phyloP scores from a whole-genome alignment of 1,284 basidiomycete species.

The Apiotrichum laibachii region DNA sequence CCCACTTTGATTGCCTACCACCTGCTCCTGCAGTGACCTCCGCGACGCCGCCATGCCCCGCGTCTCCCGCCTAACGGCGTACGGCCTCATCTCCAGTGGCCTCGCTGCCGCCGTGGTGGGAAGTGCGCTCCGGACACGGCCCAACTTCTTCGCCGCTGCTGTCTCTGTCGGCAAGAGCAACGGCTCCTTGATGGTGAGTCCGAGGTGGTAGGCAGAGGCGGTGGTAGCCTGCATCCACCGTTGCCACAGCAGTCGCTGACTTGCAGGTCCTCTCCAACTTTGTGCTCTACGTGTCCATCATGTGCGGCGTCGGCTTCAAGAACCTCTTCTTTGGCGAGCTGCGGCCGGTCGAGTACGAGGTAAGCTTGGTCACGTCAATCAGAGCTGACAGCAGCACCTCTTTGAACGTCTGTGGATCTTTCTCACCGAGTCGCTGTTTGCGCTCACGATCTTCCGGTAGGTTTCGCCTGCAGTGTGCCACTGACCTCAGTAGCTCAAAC shows the following conservation, averaged over 20 bases:
- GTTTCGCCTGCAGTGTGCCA: conserved; percentile 21
- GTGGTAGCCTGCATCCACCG: neutral
- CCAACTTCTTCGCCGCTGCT: conserved; percentile 91
- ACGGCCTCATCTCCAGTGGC: conserved; percentile 65
- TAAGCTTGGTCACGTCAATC: conserved; percentile 46
- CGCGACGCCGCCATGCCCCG: conserved; percentile 14
- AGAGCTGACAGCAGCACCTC: conserved; percentile 60
- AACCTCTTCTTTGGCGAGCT: conserved; percentile 88
- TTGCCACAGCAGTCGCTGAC: neutral
- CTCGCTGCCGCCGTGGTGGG: conserved; percentile 68
- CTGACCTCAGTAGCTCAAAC: conserved; percentile 58
- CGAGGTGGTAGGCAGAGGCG: neutral
- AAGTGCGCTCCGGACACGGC: conserved; percentile 76
- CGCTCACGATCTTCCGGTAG: conserved; percentile 88
- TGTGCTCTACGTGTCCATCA: conserved; percentile 70
- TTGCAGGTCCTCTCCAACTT: conserved; percentile 89
- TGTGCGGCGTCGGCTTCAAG: conserved; percentile 75
- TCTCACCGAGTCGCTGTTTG: conserved; percentile 90
- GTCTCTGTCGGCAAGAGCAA: conserved; percentile 91
- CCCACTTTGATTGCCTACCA: too few relatives aligned
- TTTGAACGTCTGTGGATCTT: conserved; percentile 98
- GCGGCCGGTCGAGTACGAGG: conserved; percentile 87
- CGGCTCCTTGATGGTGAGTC: conserved; percentile 75
- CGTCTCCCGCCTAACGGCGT: conserved; percentile 58
- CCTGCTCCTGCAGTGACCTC: too few relatives aligned